These are phyloP conservation scores for Elongisporangium anandrum DNA, from an alignment of 352 stramenopile genomes.

Conservation along the genomic window DNA sequence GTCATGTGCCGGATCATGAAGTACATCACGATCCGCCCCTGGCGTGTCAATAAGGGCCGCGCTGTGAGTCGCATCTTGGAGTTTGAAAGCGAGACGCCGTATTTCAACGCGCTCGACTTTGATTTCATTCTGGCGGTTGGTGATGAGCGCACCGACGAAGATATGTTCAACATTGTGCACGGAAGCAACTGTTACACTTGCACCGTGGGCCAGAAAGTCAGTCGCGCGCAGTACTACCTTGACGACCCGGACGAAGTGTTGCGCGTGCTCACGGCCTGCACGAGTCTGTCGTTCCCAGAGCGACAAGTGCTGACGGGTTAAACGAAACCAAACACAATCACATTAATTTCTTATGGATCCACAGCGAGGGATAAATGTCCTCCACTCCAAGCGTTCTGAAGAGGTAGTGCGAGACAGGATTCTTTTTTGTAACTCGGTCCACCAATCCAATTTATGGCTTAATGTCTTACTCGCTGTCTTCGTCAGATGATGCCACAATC, in stretches of 20 bases:
- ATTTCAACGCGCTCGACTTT: constrained; percentile 72
- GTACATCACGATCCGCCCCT: constrained; percentile 84
- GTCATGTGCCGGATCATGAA: constrained; percentile 89
- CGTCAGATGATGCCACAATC: background rate
- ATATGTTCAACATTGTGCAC: constrained; percentile 90
- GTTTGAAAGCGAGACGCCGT: constrained; percentile 72
- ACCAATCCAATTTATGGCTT: too few relatives aligned
- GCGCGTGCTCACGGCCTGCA: constrained; percentile 69
- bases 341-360: constrained; percentile 1
- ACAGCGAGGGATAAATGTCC: background rate
- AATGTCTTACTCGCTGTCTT: too few relatives aligned
- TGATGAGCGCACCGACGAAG: constrained; percentile 85
- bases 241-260: constrained; percentile 78
- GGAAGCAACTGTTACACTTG: constrained; percentile 87
- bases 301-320: constrained; percentile 18
- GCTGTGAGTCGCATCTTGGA: constrained; percentile 82
- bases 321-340: background rate
- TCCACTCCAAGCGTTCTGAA: too few relatives aligned
- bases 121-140: constrained; percentile 85
- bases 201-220: constrained; percentile 86
- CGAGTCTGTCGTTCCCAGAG: constrained; percentile 36
- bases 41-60: constrained; percentile 84
- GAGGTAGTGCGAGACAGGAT: background rate
- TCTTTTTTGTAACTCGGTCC: background rate
- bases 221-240: constrained; percentile 78